Evolutionary conservation across 108 stramenopile species (phyloP).

Genomic region (Chaetoceros tenuissimus): DNA sequence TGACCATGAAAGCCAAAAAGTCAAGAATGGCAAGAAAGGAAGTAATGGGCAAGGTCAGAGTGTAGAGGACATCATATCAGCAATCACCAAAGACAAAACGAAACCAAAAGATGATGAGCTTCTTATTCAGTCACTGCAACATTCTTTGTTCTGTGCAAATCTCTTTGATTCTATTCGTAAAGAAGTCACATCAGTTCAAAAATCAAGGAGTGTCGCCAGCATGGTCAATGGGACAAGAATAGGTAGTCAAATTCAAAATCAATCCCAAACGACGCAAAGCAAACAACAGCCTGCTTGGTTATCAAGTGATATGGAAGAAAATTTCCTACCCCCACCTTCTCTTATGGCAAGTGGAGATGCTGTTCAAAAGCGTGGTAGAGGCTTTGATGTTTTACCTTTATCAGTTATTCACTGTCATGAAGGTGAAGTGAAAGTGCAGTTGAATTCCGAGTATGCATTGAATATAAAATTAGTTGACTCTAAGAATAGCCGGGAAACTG

Average conservation of each 20-base stretch:
- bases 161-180: constrained; percentile 77
- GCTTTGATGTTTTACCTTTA: constrained; percentile 29
- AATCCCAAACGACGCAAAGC: constrained; percentile 5
- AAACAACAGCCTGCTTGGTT: constrained; percentile 43
- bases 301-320: constrained; percentile 67
- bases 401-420: constrained; percentile 77
- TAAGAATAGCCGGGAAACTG: constrained; percentile 22
- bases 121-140: constrained; percentile 66
- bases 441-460: constrained; percentile 73
- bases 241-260: not conserved
- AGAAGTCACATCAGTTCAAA: constrained; percentile 39
- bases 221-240: constrained; percentile 3
- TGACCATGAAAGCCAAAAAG: constrained; percentile 1
- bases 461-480: constrained; percentile 74
- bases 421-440: constrained; percentile 81
- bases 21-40: not conserved
- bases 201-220: constrained; percentile 4
- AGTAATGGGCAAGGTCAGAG: too few relatives aligned
- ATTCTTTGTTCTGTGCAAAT: constrained; percentile 81
- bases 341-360: constrained; percentile 35
- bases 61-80: not conserved
- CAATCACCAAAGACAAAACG: not conserved
- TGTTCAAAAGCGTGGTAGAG: not conserved
- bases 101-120: constrained; percentile 37
- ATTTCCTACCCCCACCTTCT: constrained; percentile 65